Evolutionary conservation across 2,329 filamentous ascomycete species (phyloP), one percentile per base, ranked within the genome.

Genomic region (Exophiala oligosperma): DNA sequence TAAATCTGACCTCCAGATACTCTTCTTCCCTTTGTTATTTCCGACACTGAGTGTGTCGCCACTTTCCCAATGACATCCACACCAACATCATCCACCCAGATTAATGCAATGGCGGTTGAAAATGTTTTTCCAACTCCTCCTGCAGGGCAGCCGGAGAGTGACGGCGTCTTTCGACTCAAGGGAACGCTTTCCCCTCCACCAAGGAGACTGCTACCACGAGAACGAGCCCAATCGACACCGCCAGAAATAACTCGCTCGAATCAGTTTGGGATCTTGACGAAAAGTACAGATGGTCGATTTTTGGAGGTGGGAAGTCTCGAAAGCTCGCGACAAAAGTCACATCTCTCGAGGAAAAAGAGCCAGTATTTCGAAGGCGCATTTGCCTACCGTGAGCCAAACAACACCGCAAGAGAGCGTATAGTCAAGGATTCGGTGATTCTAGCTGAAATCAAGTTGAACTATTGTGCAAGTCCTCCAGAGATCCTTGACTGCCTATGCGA

Each of bases 381-480:
- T 58, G 68, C 69, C 2, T 61, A 69, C 12, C 71, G 76, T 46
- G 72, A 72, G 56, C 68, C 70, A 5, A 67, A 70, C 47, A 67
- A 71, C 37, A 71, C 70, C 5, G 70, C 73, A 17, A 76, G 73
- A 60, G 78, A 81, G 51, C 77, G 77, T n/a, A 71, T 85, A 11
- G 74, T 74, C 5, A 77, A 79, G 56, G 81, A 84, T 62, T 82
- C 83, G 1, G 76, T 85, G 35, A 80, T 91, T 46, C 74, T 87
- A 61, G 84, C 82, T 26, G 87, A 89, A 66, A 71, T 90, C 32
- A 83, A 81, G 68, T 84, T 85, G 4, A 89, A 87, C 63, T 81
- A 83, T 40, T 82, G 83, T 66, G 85, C 88, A 73, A 11, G 32
- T 35, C 9, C 11, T 7, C 32, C 32, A 35, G 2, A 35, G 26